Base-by-base conservation (phyloP, 1,284 basidiomycete species). In the Ganoderma meredithae region DNA sequence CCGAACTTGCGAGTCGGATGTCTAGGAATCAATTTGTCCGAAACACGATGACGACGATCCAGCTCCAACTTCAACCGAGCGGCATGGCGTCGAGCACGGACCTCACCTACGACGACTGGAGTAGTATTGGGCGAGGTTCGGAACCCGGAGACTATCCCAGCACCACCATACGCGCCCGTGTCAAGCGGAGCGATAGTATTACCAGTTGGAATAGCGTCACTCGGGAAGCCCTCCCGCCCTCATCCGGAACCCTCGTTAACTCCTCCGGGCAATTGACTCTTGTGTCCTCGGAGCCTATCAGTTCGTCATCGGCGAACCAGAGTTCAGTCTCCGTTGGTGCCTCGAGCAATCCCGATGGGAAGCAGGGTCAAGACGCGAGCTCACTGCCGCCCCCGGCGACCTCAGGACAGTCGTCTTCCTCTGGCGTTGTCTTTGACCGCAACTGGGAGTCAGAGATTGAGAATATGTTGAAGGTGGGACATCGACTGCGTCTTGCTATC, bases 11-110 rank as follows among this genome's bases (percentile, higher is more conserved):
- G 5, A 90, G 88, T 31, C 91, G 95, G 72, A 99, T 99, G 98
- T 97, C 96, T 5, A 87, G 94, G n/a, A 87, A 79, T 63, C 96
- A 99, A 76, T 99, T 99, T 79, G 90, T 99, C 3, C 88, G 91
- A 53, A 99, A 99, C 80, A 97, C 97, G 0, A 86, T 98, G 78
- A 83, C 88, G 4, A 93, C 95, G 0, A 93, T 99, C 68, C 92
- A 91, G 73, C 88, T 86, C 78, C 92, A 95, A 73, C 77, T 91
- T 43, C 87, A 89, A 68, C 86, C 90, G 3, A 80, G 80, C 55
- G 81, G 82, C 41, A 79, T 81, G 56, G 76, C 80, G 5, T 85
- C 88, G 6, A 88, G 89, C 17, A 85, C 88, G 10, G 92, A 95
- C 70, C 81, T 91, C 7, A 85, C 88, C 15, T 84, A 86, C 56